Conservation (phyloP, 371 early-diverging fungal genomes). For the Saksenaea vasiformis region DNA sequence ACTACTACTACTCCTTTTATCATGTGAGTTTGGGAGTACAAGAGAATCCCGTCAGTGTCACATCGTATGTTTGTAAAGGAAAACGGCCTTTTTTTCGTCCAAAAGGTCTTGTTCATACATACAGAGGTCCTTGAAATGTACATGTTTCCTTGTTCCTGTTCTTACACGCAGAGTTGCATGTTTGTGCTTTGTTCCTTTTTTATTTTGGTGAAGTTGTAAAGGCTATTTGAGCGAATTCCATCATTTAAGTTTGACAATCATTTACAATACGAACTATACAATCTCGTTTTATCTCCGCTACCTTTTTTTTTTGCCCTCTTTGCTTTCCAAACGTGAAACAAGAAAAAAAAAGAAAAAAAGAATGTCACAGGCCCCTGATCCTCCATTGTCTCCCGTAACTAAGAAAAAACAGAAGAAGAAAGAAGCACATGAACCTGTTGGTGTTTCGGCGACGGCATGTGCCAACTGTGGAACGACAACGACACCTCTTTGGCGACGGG, state of each 20-base stretch:
- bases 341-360: not conserved
- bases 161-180: no score
- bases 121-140: no score
- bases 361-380: not conserved
- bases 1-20: no score
- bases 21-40: no score
- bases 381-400: not conserved
- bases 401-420: not conserved
- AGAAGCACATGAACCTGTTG: not conserved
- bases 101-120: no score
- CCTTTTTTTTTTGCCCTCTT: not conserved
- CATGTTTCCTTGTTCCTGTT: no score
- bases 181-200: no score
- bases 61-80: no score
- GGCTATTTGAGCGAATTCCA: not conserved
- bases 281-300: constrained; percentile 4
- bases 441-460: constrained; percentile 44
- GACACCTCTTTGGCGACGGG: constrained; percentile 93
- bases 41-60: no score
- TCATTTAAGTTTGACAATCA: not conserved
- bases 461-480: constrained; percentile 84
- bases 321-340: not conserved
- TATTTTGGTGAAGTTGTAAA: not conserved
- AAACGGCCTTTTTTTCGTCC: no score
- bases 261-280: constrained; percentile 15